phyloP scores from a whole-genome alignment of 2,329 filamentous ascomycete species.

The Scedosporium aurantiacum region DNA sequence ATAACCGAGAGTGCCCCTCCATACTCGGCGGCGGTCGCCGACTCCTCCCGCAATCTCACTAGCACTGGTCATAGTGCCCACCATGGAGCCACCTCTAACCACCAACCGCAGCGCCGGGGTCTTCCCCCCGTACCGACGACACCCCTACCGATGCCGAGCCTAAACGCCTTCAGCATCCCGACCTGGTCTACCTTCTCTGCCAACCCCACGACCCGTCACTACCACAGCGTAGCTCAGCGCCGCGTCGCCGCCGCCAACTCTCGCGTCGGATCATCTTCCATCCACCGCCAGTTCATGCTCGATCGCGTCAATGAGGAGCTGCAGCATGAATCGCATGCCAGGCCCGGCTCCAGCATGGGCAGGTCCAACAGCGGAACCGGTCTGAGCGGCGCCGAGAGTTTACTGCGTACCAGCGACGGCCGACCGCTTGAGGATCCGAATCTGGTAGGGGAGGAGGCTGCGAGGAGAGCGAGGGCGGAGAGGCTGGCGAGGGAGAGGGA shows the following conservation, averaged over 20 bases:
- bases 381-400: background rate
- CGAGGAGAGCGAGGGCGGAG: constrained; percentile 43
- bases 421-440: constrained; percentile 56
- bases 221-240: constrained; percentile 52
- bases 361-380: background rate
- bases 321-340: background rate
- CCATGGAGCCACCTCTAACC: constrained; percentile 1
- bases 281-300: constrained; percentile 19
- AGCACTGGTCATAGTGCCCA: constrained; percentile 9
- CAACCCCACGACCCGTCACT: constrained; percentile 47
- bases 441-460: constrained; percentile 55
- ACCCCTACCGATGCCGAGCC: constrained; percentile 27
- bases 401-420: constrained; percentile 16
- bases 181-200: constrained; percentile 46
- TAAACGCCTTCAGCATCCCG: constrained; percentile 44
- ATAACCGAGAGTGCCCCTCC: constrained; percentile 36
- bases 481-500: constrained; percentile 45
- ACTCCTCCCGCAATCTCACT: constrained; percentile 13
- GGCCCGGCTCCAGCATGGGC: background rate
- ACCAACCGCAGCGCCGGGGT: constrained; percentile 23
- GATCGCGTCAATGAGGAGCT: constrained; percentile 26
- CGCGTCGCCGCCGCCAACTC: constrained; percentile 38
- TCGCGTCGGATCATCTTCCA: constrained; percentile 15
- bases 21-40: constrained; percentile 25
- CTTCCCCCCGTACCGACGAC: constrained; percentile 39